Conservation (phyloP, 768 basidiomycete species). For the Auricularia sp. region DNA sequence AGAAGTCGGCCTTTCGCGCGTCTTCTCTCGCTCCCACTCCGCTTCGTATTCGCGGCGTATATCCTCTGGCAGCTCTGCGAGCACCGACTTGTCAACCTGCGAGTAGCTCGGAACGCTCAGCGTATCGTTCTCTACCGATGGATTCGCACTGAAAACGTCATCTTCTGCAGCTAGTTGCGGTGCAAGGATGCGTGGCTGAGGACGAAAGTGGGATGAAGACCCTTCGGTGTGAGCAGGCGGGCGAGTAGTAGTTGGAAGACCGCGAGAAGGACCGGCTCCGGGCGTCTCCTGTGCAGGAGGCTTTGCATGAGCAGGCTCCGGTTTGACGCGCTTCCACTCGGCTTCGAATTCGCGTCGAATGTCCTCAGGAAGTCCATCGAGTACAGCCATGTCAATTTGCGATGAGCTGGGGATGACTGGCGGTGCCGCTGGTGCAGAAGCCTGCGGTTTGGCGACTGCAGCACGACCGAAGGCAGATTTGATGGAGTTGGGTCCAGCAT, state of each 20-base stretch:
- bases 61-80: slow-evolving; percentile 60
- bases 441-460: slow-evolving; percentile 5
- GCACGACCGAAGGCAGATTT: background rate
- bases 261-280: slow-evolving; percentile 2
- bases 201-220: too few species aligned
- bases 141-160: background rate
- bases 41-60: slow-evolving; percentile 57
- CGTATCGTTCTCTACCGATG: background rate
- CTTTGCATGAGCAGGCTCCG: slow-evolving; percentile 48
- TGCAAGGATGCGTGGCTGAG: background rate
- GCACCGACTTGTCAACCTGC: slow-evolving; percentile 61
- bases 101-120: slow-evolving; percentile 52
- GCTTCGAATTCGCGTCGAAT: slow-evolving; percentile 57
- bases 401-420: slow-evolving; percentile 53
- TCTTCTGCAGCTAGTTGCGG: background rate
- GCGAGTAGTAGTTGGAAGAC: too few species aligned
- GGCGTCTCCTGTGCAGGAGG: slow-evolving; percentile 17
- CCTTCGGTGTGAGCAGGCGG: too few species aligned
- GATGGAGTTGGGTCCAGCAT: background rate
- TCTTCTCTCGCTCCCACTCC: slow-evolving; percentile 31
- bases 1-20: background rate
- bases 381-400: slow-evolving; percentile 61
- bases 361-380: slow-evolving; percentile 60
- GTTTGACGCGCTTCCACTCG: slow-evolving; percentile 31
- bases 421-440: background rate